Evolutionary conservation across 202 grass and related monocot species (phyloP).

Genomic region (Zizania palustris): DNA sequence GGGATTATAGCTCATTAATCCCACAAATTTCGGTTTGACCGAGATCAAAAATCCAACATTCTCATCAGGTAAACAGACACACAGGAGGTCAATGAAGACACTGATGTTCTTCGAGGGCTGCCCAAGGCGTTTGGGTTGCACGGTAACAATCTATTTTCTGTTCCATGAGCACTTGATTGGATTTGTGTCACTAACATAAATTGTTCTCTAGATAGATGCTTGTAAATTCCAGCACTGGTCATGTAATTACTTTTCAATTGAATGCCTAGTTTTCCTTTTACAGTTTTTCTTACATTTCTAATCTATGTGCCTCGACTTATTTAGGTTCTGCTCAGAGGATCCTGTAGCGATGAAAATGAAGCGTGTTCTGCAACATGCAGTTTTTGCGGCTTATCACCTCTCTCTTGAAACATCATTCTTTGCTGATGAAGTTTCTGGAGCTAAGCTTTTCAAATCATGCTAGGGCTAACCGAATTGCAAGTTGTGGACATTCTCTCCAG

Average conservation of each 20-base stretch:
- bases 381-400: conserved; percentile 95
- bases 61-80: conserved; percentile 45
- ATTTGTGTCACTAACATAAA: conserved; percentile 32
- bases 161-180: conserved; percentile 30
- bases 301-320: conserved; percentile 29
- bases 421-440: conserved; percentile 96
- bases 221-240: neutral
- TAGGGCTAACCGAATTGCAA: conserved; percentile 88
- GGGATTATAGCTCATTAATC: too few relatives aligned
- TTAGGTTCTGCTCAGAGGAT: conserved; percentile 87
- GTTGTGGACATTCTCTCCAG: conserved; percentile 94
- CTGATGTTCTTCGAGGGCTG: conserved; percentile 99
- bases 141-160: conserved; percentile 59
- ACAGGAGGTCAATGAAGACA: conserved; percentile 67
- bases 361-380: conserved; percentile 73
- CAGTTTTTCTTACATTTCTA: conserved; percentile 26
- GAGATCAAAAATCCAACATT: too few relatives aligned
- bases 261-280: neutral
- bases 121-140: conserved; percentile 92
- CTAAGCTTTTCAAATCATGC: conserved; percentile 96
- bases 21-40: too few relatives aligned
- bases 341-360: conserved; percentile 76
- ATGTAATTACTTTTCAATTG: conserved; percentile 22
- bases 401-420: conserved; percentile 97
- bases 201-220: neutral